Evolutionary conservation across 176 grass and related monocot genomes (phyloP), one percentile per base, ranked within the genome.

Genomic region (Luzula sylvatica): DNA sequence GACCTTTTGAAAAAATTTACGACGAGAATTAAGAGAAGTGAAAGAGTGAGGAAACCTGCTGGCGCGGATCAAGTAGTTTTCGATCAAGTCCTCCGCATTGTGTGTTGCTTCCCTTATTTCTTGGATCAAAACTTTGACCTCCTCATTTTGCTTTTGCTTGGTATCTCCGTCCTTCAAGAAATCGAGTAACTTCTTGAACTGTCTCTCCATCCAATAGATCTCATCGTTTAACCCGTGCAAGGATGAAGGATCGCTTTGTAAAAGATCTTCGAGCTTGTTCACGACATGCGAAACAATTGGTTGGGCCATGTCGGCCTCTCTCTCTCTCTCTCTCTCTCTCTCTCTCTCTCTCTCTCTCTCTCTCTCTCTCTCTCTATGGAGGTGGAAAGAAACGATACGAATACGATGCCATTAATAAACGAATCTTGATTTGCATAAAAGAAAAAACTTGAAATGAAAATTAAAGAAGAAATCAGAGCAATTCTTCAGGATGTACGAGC

Each of bases 41-140:
- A 68, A 68, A 35, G 52, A 55, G 20, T 55, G 49, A 20, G 65
- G 65, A 15, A 68, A 68, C 65, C 65, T 68, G 51, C 25, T 55
- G 19, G 52, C 52, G 20, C 65, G 65, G 14, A 68, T 43, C 23
- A 68, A 46, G 20, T 55, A 68, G 38, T 27, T 68, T 47, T 68
- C 51, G 8, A 56, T 38, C 20, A 68, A 19, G 41, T 68, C 65
- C 32, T 56, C 65, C 7, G 50, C 52, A 28, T 15, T 38, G 3
- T 68, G 11, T 2, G 38, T 23, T 0, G 18, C 21, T 20, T 56
- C 50, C 20, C 52, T 56, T 39, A 68, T 28, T 23, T 68, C n/a
- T 21, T 68, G 26, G 12, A 46, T 53, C 65, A 28, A 68, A 38
- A 32, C 18, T 13, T 68, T 68, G 22, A 68, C 22, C 35, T 68